Evolutionary conservation across 2,329 filamentous ascomycete species (phyloP).

Genomic region (Colletotrichum aenigma): DNA sequence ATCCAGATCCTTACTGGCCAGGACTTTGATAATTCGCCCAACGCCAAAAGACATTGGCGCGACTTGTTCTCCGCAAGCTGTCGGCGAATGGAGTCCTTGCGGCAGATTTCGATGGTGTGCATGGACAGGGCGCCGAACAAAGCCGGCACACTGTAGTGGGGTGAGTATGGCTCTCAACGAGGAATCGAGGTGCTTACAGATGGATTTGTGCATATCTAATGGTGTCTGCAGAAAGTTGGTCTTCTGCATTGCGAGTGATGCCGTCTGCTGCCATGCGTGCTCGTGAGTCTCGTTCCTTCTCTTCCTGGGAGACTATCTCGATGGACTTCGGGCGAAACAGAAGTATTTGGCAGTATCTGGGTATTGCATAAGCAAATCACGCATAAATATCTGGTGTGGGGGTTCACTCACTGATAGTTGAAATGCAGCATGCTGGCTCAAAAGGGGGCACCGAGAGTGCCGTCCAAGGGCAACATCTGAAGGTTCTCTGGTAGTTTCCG

Average conservation of each 20-base stretch:
- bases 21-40: neutral
- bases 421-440: slow-evolving; percentile 7
- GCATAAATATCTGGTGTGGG: accelerated
- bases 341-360: slow-evolving; percentile 1
- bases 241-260: slow-evolving; percentile 12
- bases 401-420: neutral
- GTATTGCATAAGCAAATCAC: neutral
- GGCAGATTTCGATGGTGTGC: neutral
- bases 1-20: slow-evolving; percentile 9
- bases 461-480: neutral
- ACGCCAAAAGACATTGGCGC: neutral
- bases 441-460: neutral
- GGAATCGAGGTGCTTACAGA: neutral
- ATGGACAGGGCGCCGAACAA: slow-evolving; percentile 6
- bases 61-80: slow-evolving; percentile 3
- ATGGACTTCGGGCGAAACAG: neutral
- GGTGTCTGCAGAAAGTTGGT: neutral
- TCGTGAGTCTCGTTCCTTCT: neutral
- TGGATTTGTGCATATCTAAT: neutral
- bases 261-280: neutral
- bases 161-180: neutral
- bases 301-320: neutral
- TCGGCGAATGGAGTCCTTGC: neutral
- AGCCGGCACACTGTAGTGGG: neutral
- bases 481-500: neutral